Base-by-base conservation (phyloP, 306 rosid species). In the Canavalia ensiformis region DNA sequence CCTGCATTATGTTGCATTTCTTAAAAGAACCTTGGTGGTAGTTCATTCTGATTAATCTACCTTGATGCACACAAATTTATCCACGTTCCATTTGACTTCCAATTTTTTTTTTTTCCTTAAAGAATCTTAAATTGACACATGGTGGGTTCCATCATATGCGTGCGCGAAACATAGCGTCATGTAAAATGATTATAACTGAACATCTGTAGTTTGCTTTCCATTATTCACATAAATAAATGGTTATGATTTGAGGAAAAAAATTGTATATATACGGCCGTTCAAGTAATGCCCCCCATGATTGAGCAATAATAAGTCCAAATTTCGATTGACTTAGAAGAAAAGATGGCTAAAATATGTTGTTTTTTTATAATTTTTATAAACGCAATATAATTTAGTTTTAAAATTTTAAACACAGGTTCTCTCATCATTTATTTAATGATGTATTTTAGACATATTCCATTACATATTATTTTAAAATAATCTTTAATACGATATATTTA, bases 241-340 rank as follows among this genome's bases (percentile, higher is more conserved):
- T 33, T 58, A 18, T 57, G 41, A 33, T 44, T 54, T 42, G 51
- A 10, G 31, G 10, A 5, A 46, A 25, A 30, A 13, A 34, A 11
- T 6, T 46, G 18, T 25, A 10, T 29, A 42, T 37, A 58, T 39
- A n/a, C 33, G 31, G 54, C 42, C 18, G 2, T 75, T 47, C 29
- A 64, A 30, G 33, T 67, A 52, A 66, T 66, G 70, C 18, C 52
- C 52, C 68, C 71, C 33, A 56, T 82, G 30, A 75, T 75, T 82
- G 46, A 67, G 13, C 81, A 67, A 44, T 35, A 42, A 25, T 11
- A 49, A 57, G 52, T 58, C 54, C 64, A 70, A 58, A 12, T 37
- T 80, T 70, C 28, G 60, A 60, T 34, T 58, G 45, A 59, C 72
- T 33, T 3, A 58, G 6, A 70, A 58, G 70, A 58, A 11, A 18